Evolutionary conservation across 768 basidiomycete species (phyloP), one percentile per base, ranked within the genome.

Genomic region (Collybia nuda): DNA sequence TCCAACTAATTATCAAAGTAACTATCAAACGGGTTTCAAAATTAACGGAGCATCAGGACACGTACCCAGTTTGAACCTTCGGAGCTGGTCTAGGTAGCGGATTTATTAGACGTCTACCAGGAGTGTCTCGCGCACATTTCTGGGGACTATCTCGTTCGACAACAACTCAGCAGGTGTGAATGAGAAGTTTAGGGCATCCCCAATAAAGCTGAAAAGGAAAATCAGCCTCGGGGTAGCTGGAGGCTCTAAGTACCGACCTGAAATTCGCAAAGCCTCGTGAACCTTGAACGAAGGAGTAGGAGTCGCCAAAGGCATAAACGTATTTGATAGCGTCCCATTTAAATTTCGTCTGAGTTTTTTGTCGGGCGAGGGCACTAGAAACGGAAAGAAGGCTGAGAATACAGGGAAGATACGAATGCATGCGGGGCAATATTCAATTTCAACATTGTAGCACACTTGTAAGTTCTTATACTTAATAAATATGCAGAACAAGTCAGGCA

Each of bases 271-370:
- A 59, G 1, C 79, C 80, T 2, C 57, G 56, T 2, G 74, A 76
- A 0, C 79, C 79, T 57, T 78, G 74, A 0, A 82, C 77, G 51
- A 80, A 81, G 0, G 79, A 74, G 54, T 81, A 82, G 2, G 79
- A 80, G 56, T 81, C 80, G 3, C 79, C 80, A 53, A 82, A 82
- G 5, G 77, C 77, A 54, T 79, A 78, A 24, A 81, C 63, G 44
- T 73, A 75, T 60, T 69, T 63, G 21, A 73, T 72, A 5, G 55
- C 48, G 37, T 74, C 60, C 77, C 79, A 80, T 56, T 71, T 52
- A 56, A 80, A 76, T 37, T 23, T 15, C 2, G 29, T 11, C 12
- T 9, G 11, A 9, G 43, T 15, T n/a, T 5, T 15, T 21, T 40
- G 38, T 5, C 12, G 32, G 32, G 32, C 32, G 14, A 32, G 32